Percentiles rank a stretch among this genome's conserved stretches.
These are phyloP conservation scores for Suillus discolor DNA, from an alignment of 768 basidiomycete species.

Conservation along the genomic window DNA sequence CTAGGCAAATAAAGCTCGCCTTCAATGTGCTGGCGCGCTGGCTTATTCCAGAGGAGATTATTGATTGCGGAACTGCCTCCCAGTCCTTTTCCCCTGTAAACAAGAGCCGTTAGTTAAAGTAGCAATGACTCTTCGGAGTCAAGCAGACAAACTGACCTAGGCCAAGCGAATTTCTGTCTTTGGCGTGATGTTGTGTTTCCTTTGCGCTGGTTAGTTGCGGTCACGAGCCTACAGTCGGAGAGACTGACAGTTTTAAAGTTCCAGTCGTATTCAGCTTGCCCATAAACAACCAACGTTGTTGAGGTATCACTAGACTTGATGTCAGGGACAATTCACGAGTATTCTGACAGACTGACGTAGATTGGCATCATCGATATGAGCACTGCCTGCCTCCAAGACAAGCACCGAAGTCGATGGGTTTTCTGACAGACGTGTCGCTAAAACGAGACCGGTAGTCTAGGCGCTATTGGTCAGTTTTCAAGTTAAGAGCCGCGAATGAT, in stretches of 20 bases:
- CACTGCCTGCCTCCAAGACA: not conserved
- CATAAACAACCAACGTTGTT: not conserved
- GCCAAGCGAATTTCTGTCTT: not conserved
- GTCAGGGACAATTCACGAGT: not conserved
- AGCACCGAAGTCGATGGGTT: not conserved
- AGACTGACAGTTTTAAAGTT: not conserved
- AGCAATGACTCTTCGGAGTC: not conserved
- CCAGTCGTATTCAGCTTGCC: not conserved
- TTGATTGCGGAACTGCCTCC: not conserved
- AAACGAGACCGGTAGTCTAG: not conserved
- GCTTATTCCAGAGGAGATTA: not conserved
- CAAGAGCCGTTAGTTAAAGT: not conserved
- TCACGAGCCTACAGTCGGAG: not conserved
- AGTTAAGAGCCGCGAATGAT: not conserved
- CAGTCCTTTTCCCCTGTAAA: not conserved
- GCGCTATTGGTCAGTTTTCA: not conserved
- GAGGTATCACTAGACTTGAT: not conserved
- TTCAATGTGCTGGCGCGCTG: not conserved
- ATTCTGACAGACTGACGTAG: not conserved
- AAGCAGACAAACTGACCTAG: not conserved
- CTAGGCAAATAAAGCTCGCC: not conserved
- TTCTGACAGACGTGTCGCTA: not conserved
- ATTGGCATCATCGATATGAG: not conserved
- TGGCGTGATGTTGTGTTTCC: constrained; percentile 2
- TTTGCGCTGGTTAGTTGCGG: not conserved